These are phyloP conservation scores for Irpex sp. DNA, from an alignment of 1,284 basidiomycete species.

Conservation along the genomic window DNA sequence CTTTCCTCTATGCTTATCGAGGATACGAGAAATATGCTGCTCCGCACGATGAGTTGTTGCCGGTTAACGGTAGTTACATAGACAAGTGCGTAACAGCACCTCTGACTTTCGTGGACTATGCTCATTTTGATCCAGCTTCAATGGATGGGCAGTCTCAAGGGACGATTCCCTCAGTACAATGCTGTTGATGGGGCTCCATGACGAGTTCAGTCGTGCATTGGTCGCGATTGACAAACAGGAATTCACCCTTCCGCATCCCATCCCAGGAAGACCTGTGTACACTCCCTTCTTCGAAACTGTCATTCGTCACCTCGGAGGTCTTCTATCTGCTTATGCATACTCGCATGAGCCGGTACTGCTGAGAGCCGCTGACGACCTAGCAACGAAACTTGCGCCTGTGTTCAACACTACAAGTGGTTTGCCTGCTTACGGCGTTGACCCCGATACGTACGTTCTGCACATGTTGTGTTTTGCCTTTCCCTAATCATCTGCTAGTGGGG, in stretches of 20 bases:
- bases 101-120: not conserved
- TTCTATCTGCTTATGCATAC: conserved; percentile 66
- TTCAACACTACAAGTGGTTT: conserved; percentile 47
- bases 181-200: conserved; percentile 77
- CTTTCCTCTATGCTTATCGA: conserved; percentile 58
- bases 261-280: conserved; percentile 11
- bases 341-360: conserved; percentile 49
- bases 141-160: conserved; percentile 84
- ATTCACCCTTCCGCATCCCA: conserved; percentile 38
- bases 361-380: conserved; percentile 48
- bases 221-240: conserved; percentile 57
- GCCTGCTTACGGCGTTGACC: conserved; percentile 44
- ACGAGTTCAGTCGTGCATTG: conserved; percentile 73
- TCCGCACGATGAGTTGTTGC: conserved; percentile 55
- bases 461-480: not conserved
- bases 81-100: conserved; percentile 39
- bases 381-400: conserved; percentile 40
- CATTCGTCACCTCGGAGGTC: conserved; percentile 71
- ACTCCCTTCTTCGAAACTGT: conserved; percentile 70
- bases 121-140: conserved; percentile 42
- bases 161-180: conserved; percentile 87
- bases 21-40: conserved; percentile 54
- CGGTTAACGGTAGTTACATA: conserved; percentile 38
- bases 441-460: conserved; percentile 26
- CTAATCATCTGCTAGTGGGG: not conserved